phyloP scores from a whole-genome alignment of 352 stramenopile species.

The Globisporangium rhizosaccharum region DNA sequence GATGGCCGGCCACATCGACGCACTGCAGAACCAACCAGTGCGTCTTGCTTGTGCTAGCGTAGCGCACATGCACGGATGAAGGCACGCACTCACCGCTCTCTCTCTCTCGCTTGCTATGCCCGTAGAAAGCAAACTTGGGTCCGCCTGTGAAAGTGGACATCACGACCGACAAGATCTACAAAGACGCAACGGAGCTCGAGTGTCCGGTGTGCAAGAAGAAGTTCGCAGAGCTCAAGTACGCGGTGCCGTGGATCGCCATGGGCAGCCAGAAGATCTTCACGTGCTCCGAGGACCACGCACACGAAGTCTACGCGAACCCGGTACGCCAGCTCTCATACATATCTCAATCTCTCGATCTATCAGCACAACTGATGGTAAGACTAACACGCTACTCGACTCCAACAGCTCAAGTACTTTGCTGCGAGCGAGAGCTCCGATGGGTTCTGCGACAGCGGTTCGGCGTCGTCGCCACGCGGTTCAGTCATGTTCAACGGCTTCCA shows the following conservation, averaged over 20 bases:
- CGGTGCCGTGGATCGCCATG: slow-evolving; percentile 70
- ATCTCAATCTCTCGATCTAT: background rate
- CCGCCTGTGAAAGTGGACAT: slow-evolving; percentile 38
- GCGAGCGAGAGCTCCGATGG: slow-evolving; percentile 22
- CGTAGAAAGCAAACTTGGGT: slow-evolving; percentile 40
- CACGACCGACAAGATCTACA: slow-evolving; percentile 64
- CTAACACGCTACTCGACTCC: no score
- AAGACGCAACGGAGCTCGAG: slow-evolving; percentile 45
- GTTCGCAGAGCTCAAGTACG: slow-evolving; percentile 52
- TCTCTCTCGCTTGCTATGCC: background rate
- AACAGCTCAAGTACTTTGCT: slow-evolving; percentile 30
- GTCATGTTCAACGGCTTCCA: slow-evolving; percentile 87
- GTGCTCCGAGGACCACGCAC: slow-evolving; percentile 54
- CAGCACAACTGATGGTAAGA: background rate
- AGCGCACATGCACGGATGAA: background rate
- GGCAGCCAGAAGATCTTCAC: slow-evolving; percentile 72
- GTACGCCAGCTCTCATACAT: slow-evolving; percentile 3
- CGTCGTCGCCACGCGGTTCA: slow-evolving; percentile 35
- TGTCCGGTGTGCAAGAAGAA: slow-evolving; percentile 63
- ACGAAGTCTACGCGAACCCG: slow-evolving; percentile 48
- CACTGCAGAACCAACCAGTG: slow-evolving; percentile 72
- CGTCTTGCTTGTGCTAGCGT: slow-evolving; percentile 5
- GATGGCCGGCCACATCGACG: slow-evolving; percentile 79
- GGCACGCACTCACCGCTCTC: background rate
- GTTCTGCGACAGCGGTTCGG: slow-evolving; percentile 50